phyloP scores from a whole-genome alignment of 129 eudicot genomes.

The Silybum marianum region DNA sequence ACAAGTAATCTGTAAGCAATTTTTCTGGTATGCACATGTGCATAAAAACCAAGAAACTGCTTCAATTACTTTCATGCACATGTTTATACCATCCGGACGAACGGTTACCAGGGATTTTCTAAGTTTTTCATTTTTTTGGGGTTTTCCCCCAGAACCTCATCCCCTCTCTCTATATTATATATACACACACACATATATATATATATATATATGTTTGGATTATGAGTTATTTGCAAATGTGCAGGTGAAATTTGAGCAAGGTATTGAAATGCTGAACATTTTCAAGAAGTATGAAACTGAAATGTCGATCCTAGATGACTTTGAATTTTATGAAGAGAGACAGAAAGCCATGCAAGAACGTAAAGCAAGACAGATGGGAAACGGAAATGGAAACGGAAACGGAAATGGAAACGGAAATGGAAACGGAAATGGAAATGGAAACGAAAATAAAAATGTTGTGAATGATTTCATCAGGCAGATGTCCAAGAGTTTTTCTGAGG shows the following conservation, averaged over 20 bases:
- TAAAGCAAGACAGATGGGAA: constrained; percentile 22
- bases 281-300: constrained; percentile 40
- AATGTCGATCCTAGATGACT: constrained; percentile 43
- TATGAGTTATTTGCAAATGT: background rate
- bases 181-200: no score
- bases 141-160: no score
- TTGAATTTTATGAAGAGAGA: constrained; percentile 40
- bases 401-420: constrained; percentile 19
- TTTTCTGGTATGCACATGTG: no score
- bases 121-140: no score
- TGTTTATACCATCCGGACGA: no score
- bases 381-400: constrained; percentile 20
- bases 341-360: constrained; percentile 45
- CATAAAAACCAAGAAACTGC: no score
- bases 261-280: constrained; percentile 40
- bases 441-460: constrained; percentile 20
- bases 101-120: no score
- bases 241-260: constrained; percentile 46
- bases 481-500: constrained; percentile 40
- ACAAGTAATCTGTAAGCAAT: no score
- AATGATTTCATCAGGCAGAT: constrained; percentile 34
- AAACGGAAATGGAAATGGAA: background rate
- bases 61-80: no score
- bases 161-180: no score
- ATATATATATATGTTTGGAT: background rate